Conservation (phyloP, 140 eudicot genomes). For the Anethum foeniculum region DNA sequence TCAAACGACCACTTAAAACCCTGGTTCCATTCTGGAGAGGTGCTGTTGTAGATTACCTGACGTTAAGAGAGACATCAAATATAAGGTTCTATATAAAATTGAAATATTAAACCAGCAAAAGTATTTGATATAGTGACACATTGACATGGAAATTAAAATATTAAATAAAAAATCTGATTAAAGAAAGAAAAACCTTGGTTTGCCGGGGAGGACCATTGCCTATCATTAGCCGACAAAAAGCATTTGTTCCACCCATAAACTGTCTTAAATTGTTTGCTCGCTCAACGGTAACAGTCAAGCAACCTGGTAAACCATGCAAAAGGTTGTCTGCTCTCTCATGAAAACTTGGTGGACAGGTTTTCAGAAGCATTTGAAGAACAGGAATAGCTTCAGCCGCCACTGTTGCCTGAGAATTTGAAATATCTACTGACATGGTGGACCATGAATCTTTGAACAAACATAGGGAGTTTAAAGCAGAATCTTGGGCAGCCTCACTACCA, state of each 20-base stretch:
- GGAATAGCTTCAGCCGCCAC: slow-evolving; percentile 82
- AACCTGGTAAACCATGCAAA: slow-evolving; percentile 73
- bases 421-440: slow-evolving; percentile 61
- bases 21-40: slow-evolving; percentile 78
- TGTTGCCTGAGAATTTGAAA: slow-evolving; percentile 53
- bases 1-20: slow-evolving; percentile 80
- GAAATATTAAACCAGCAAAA: not conserved
- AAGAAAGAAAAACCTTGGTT: slow-evolving; percentile 46
- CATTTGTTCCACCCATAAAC: slow-evolving; percentile 57
- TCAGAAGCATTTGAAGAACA: slow-evolving; percentile 60
- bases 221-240: slow-evolving; percentile 58
- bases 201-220: slow-evolving; percentile 69
- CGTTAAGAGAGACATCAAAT: not conserved
- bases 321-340: slow-evolving; percentile 64
- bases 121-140: not conserved
- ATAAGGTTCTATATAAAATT: not conserved
- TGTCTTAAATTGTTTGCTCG: slow-evolving; percentile 70
- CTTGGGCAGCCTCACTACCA: slow-evolving; percentile 71
- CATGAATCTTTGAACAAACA: slow-evolving; percentile 70
- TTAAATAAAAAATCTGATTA: not conserved
- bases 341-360: slow-evolving; percentile 67
- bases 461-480: slow-evolving; percentile 47
- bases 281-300: slow-evolving; percentile 57
- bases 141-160: not conserved
- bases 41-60: slow-evolving; percentile 53